Evolutionary conservation across 2,329 filamentous ascomycete species (phyloP).

Genomic region (Aureobasidium melanogenum): DNA sequence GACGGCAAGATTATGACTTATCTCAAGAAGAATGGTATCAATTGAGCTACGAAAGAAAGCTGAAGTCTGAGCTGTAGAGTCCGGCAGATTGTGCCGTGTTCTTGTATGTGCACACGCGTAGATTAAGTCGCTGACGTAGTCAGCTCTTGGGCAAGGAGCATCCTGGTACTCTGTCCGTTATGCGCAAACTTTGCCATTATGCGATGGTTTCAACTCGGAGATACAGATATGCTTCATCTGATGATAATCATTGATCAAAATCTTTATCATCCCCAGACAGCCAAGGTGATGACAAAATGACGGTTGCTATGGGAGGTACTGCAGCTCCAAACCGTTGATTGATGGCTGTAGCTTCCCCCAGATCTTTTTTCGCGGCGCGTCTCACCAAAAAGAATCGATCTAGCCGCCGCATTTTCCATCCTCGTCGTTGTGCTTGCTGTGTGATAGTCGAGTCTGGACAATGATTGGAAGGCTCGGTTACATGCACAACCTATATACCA

Average conservation of each 20-base stretch:
- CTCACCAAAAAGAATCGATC: neutral
- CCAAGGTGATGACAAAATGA: neutral
- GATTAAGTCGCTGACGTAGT: neutral
- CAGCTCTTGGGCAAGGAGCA: too few relatives aligned
- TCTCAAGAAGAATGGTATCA: neutral
- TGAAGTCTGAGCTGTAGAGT: neutral
- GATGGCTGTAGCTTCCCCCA: slow-evolving; percentile 8
- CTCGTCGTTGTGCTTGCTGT: neutral
- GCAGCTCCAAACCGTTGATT: neutral
- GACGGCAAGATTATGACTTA: too few relatives aligned
- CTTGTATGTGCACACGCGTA: neutral
- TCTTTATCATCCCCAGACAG: neutral
- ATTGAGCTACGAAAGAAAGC: neutral
- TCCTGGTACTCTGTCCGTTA: neutral
- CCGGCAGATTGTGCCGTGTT: neutral
- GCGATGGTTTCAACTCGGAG: neutral
- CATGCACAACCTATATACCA: neutral
- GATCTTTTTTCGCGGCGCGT: slow-evolving; percentile 2
- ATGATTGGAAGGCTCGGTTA: neutral
- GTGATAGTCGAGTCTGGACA: neutral
- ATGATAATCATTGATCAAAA: neutral
- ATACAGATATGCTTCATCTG: too few relatives aligned
- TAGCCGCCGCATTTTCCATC: neutral
- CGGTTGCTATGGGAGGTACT: neutral
- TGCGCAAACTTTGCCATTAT: neutral